Conservation (phyloP, 345 rosid species). For the Brassica carinata region DNA sequence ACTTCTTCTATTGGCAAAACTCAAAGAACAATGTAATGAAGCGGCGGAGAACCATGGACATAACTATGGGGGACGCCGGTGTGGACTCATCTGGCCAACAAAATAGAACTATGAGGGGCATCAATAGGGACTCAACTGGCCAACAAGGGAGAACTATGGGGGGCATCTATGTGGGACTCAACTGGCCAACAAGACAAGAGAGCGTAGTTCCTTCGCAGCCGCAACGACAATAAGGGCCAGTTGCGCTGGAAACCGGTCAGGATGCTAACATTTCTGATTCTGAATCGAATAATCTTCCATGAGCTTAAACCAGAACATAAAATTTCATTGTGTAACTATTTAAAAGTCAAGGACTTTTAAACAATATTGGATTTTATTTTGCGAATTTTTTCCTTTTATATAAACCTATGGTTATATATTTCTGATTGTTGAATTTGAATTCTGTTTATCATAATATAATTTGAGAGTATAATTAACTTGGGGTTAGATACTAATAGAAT, state of each 20-base stretch:
- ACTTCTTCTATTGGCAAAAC: not conserved
- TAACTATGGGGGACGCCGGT: not conserved
- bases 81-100: not conserved
- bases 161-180: not conserved
- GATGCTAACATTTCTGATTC: not conserved
- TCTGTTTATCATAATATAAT: not conserved
- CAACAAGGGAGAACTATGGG: not conserved
- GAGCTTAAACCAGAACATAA: not conserved
- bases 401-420: not conserved
- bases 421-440: not conserved
- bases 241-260: not conserved
- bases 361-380: not conserved
- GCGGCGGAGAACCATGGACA: not conserved
- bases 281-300: not conserved
- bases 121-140: not conserved
- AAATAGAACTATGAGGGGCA: not conserved
- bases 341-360: not conserved
- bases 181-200: not conserved
- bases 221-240: conserved; percentile 7
- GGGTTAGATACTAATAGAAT: not conserved
- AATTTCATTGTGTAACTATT: not conserved
- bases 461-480: too few species aligned
- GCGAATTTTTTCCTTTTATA: not conserved
- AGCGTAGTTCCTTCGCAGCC: not conserved
- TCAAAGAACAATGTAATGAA: not conserved